Conservation (phyloP, 108 stramenopile species). For the Cyclotella cryptica region DNA sequence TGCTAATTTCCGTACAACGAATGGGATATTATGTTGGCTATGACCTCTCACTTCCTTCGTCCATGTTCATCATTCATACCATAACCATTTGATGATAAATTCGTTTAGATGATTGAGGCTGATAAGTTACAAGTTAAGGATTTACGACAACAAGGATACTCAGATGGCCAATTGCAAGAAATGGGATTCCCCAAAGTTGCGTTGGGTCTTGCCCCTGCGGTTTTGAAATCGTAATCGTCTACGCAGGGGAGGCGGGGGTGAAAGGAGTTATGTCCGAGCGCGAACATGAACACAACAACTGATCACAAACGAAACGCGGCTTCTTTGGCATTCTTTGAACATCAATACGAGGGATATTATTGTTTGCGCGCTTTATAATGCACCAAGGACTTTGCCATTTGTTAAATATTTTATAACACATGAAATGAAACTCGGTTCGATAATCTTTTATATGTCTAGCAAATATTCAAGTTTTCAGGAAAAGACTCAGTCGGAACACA, state of each 20-base stretch:
- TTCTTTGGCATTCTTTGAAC: too few species aligned
- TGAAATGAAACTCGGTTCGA: too few species aligned
- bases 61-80: neutral
- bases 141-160: slow-evolving; percentile 80
- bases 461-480: too few species aligned
- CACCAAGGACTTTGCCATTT: neutral
- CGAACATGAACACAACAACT: too few species aligned
- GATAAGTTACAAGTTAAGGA: slow-evolving; percentile 84
- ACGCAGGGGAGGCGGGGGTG: too few species aligned
- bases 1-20: too few species aligned
- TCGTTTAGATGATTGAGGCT: slow-evolving; percentile 82
- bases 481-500: too few species aligned
- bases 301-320: neutral
- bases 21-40: neutral
- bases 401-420: too few species aligned
- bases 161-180: slow-evolving; percentile 87
- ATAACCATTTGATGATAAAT: neutral
- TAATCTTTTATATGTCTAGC: too few species aligned
- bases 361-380: too few species aligned
- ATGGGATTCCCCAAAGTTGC: slow-evolving; percentile 79
- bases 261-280: neutral
- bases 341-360: too few species aligned
- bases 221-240: slow-evolving; percentile 40
- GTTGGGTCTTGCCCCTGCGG: slow-evolving; percentile 47
- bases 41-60: neutral